phyloP scores from a whole-genome alignment of 805 yeast genomes.

The Saccharomycopsis sp. region DNA sequence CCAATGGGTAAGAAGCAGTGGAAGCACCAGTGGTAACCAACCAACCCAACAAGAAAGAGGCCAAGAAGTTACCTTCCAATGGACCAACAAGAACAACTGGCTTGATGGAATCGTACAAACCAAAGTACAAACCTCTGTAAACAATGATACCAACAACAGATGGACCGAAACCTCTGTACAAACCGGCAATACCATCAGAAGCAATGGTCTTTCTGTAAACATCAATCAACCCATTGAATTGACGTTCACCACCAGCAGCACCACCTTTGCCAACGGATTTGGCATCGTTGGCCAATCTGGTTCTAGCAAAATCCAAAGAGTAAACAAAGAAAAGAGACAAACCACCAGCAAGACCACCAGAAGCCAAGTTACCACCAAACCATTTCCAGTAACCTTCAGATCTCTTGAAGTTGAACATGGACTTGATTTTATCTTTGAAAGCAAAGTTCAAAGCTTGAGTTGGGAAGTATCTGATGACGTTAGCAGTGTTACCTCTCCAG shows the following conservation, averaged over 20 bases:
- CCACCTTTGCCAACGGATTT: conserved; percentile 66
- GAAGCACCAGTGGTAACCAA: conserved; percentile 97
- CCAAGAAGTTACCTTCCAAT: conserved; percentile 88
- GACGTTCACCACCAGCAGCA: conserved; percentile 92
- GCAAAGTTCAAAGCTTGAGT: conserved; percentile 98
- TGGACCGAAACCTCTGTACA: conserved; percentile 99
- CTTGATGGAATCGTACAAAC: conserved; percentile 93
- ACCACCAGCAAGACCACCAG: conserved; percentile 99
- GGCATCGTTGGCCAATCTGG: conserved; percentile 98
- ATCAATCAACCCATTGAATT: conserved; percentile 94
- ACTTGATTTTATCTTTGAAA: conserved; percentile 95
- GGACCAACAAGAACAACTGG: conserved; percentile 92
- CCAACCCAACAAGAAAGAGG: conserved; percentile 97
- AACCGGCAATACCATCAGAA: conserved; percentile 95
- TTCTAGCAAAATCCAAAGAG: conserved; percentile 97
- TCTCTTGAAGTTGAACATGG: conserved; percentile 94
- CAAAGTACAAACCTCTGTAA: conserved; percentile 99
- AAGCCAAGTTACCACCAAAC: conserved; percentile 97
- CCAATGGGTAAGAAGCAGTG: conserved; percentile 98
- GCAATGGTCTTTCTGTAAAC: conserved; percentile 94
- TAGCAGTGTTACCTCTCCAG: conserved; percentile 99
- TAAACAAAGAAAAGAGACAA: conserved; percentile 85
- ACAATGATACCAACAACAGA: conserved; percentile 96
- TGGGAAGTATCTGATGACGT: conserved; percentile 98
- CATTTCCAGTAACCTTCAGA: conserved; percentile 86